phyloP scores from a whole-genome alignment of 257 asterid genomes.

The Echium plantagineum region DNA sequence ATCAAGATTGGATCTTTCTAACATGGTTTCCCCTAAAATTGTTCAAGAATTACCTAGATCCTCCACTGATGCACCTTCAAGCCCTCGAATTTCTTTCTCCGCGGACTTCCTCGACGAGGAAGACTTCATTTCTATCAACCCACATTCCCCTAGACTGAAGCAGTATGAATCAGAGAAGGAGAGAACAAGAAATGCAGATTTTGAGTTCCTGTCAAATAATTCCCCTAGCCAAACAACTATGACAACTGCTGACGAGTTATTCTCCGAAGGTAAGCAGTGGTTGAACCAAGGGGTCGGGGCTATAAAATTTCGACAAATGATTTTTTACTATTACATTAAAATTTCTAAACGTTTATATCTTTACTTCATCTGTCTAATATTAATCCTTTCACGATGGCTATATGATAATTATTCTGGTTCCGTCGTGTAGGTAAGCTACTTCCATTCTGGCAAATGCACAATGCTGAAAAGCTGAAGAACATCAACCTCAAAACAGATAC shows the following conservation, averaged over 20 bases:
- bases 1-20: neutral
- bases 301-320: no score
- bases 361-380: no score
- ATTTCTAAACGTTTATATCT: no score
- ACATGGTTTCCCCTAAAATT: slow-evolving; percentile 42
- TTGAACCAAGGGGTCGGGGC: no score
- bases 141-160: slow-evolving; percentile 26
- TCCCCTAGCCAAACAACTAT: slow-evolving; percentile 18
- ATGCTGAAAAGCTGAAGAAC: slow-evolving; percentile 42
- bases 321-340: no score
- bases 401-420: no score
- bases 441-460: slow-evolving; percentile 53
- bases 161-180: slow-evolving; percentile 13
- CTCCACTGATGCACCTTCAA: slow-evolving; percentile 20
- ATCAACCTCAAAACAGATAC: slow-evolving; percentile 29
- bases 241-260: slow-evolving; percentile 73
- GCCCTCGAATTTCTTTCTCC: slow-evolving; percentile 74
- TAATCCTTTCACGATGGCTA: no score
- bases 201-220: slow-evolving; percentile 63
- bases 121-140: slow-evolving; percentile 68
- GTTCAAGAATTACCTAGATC: slow-evolving; percentile 15
- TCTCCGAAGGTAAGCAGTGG: slow-evolving; percentile 43
- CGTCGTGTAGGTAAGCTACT: slow-evolving; percentile 43
- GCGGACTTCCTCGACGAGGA: slow-evolving; percentile 70
- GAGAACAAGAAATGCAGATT: slow-evolving; percentile 27